Evolutionary conservation across 2,329 filamentous ascomycete genomes (phyloP).

Genomic region (Pseudocercospora fijiensis): DNA sequence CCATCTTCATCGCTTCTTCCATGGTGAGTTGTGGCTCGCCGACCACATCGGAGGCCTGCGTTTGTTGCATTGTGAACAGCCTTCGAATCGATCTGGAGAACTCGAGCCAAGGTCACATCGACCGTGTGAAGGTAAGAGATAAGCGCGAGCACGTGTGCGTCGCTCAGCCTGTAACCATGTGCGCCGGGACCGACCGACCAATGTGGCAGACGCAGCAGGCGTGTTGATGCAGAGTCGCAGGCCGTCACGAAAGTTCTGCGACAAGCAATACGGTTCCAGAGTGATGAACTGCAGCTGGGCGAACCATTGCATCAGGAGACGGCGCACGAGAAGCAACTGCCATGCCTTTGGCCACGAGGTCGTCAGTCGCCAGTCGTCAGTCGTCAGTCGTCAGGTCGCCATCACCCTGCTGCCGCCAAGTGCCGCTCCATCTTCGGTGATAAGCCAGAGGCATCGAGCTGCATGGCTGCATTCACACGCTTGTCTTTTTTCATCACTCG

Average conservation of each 20-base stretch:
- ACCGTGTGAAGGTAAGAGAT: background rate
- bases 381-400: background rate
- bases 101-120: background rate
- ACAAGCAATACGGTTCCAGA: background rate
- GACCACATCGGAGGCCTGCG: conserved; percentile 6
- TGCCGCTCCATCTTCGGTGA: background rate
- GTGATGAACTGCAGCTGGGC: background rate
- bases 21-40: conserved; percentile 7
- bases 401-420: background rate
- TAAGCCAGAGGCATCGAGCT: background rate
- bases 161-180: background rate
- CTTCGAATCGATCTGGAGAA: background rate
- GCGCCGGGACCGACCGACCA: background rate
- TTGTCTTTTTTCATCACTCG: conserved; percentile 2
- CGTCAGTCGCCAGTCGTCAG: background rate
- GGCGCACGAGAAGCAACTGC: background rate
- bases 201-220: background rate
- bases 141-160: background rate
- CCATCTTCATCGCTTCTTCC: conserved; percentile 10
- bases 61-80: background rate
- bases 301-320: background rate
- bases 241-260: background rate
- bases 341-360: background rate
- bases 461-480: background rate
- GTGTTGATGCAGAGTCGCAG: background rate